A percentile compares a stretch with the other conserved stretches of the same genome.
Conservation (phyloP, 108 stramenopile species). For the Tribonema minus region DNA sequence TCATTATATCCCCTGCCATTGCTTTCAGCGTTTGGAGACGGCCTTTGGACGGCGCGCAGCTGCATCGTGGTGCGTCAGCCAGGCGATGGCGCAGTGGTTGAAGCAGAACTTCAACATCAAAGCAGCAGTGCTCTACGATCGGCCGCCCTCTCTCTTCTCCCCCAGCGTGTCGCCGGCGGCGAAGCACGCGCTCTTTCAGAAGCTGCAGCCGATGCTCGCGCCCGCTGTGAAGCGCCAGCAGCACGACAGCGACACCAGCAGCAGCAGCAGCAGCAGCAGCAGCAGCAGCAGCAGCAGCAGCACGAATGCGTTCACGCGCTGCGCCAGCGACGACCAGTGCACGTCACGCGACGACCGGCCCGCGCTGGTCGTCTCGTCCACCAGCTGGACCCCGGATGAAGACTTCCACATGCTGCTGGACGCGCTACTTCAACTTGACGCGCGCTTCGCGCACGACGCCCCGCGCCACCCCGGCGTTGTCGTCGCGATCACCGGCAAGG, state of each 20-base stretch:
- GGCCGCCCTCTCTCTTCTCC: constrained; percentile 79
- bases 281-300: too few relatives aligned
- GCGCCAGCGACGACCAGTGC: constrained; percentile 2
- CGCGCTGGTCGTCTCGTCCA: constrained; percentile 81
- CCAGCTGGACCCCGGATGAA: constrained; percentile 97
- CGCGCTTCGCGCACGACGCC: constrained; percentile 16
- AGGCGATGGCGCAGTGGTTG: too few relatives aligned
- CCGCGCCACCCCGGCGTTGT: constrained; percentile 54
- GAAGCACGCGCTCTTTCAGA: constrained; percentile 67
- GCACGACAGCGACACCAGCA: neutral
- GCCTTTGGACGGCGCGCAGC: too few relatives aligned
- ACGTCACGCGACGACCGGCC: constrained; percentile 51
- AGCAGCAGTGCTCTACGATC: constrained; percentile 74
- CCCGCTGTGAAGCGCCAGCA: too few relatives aligned
- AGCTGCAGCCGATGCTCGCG: constrained; percentile 3
- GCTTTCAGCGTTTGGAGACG: too few relatives aligned
- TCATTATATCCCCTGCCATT: too few relatives aligned
- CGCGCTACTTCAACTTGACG: constrained; percentile 71
- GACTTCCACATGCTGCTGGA: constrained; percentile 88
- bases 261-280: neutral
- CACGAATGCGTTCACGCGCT: neutral
- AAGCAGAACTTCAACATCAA: constrained; percentile 54
- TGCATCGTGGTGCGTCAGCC: too few relatives aligned
- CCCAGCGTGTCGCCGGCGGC: constrained; percentile 59
- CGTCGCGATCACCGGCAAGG: constrained; percentile 94